Conservation (phyloP, 2,329 filamentous ascomycete genomes). For the Aureobasidium sp. region DNA sequence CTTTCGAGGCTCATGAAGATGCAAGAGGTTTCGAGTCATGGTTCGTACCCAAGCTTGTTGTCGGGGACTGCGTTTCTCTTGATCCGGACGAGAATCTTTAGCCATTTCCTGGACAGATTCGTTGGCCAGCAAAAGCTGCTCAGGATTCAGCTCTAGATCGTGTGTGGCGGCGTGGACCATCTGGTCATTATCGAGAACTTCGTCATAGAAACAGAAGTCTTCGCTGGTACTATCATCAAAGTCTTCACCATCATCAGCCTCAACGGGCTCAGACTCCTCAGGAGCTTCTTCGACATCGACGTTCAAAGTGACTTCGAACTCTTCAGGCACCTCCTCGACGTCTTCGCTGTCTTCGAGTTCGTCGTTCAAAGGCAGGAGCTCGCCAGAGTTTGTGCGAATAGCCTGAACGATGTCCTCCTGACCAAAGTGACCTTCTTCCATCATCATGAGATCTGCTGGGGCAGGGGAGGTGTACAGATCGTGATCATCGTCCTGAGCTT, state of each 20-base stretch:
- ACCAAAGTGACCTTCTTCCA: not conserved
- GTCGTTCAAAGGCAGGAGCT: conserved; percentile 1
- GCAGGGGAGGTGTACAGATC: not conserved
- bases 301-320: not conserved
- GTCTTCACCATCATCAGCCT: too few relatives aligned
- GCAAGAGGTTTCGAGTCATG: not conserved
- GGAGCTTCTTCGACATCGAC: too few relatives aligned
- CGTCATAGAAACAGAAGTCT: not conserved
- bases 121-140: not conserved
- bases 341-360: conserved; percentile 9
- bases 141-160: not conserved
- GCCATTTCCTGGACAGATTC: not conserved
- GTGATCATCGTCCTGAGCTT: too few relatives aligned
- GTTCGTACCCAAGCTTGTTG: not conserved
- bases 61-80: not conserved
- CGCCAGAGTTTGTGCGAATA: not conserved
- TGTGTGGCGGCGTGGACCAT: not conserved
- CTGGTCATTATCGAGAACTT: not conserved
- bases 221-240: not conserved
- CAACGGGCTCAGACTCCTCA: too few relatives aligned
- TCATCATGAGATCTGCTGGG: too few relatives aligned
- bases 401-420: not conserved
- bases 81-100: not conserved
- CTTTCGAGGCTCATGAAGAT: not conserved
- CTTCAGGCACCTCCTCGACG: not conserved